Percentiles rank a stretch among this genome's conserved stretches.
Evolutionary conservation across 2,329 filamentous ascomycete genomes (phyloP).

Genomic region (Neofusicoccum umdonicola): DNA sequence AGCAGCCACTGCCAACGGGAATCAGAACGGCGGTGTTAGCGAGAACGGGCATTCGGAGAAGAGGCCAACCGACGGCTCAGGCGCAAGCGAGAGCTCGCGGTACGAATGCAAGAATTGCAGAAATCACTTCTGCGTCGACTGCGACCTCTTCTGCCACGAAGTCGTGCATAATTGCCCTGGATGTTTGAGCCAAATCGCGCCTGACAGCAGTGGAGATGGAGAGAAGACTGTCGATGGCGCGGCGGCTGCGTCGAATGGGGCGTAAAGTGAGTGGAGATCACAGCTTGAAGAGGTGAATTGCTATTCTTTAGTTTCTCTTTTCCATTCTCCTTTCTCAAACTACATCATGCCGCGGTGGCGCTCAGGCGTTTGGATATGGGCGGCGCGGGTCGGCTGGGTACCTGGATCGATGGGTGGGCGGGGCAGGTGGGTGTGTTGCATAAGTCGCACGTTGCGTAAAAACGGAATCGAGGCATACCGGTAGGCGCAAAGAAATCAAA

Average conservation of each 20-base stretch:
- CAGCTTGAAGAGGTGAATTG: too few species aligned
- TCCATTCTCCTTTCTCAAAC: too few species aligned
- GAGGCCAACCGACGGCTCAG: slow-evolving; percentile 46
- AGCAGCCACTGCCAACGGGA: slow-evolving; percentile 5
- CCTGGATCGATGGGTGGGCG: too few species aligned
- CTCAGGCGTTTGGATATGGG: too few species aligned
- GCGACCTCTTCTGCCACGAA: slow-evolving; percentile 92
- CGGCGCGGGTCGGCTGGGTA: too few species aligned
- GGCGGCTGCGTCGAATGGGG: not conserved
- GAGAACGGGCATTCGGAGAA: slow-evolving; percentile 29
- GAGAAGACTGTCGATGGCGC: not conserved
- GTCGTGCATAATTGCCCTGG: slow-evolving; percentile 94
- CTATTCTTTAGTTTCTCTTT: too few species aligned
- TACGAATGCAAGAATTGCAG: slow-evolving; percentile 87
- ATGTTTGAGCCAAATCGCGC: slow-evolving; percentile 56
- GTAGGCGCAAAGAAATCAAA: too few species aligned
- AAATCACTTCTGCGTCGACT: slow-evolving; percentile 96
- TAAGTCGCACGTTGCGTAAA: too few species aligned
- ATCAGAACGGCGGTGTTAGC: slow-evolving; percentile 9
- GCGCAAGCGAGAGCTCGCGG: slow-evolving; percentile 78
- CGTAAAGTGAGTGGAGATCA: not conserved
- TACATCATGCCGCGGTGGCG: too few species aligned
- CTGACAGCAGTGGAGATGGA: too few species aligned
- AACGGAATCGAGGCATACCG: too few species aligned
- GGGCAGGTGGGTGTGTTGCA: too few species aligned